Evolutionary conservation across 2,329 filamentous ascomycete genomes (phyloP).

Genomic region (Lachnellula cervina): DNA sequence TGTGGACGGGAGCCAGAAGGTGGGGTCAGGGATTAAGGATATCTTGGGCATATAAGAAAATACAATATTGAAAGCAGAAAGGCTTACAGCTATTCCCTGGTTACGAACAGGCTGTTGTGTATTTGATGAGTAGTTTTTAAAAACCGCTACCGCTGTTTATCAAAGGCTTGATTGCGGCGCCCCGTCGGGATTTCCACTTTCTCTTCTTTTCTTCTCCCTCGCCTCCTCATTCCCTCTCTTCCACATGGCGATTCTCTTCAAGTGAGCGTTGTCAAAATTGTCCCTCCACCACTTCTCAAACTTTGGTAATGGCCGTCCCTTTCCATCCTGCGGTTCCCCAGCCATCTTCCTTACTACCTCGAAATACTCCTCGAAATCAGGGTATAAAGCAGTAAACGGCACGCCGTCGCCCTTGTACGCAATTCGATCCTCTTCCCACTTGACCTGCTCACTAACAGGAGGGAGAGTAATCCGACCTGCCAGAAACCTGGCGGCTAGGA

Average conservation of each 20-base stretch:
- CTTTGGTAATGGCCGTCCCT: conserved; percentile 41
- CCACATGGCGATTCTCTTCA: conserved; percentile 56
- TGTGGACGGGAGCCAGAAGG: too few relatives aligned
- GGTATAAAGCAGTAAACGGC: conserved; percentile 52
- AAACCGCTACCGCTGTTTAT: too few relatives aligned
- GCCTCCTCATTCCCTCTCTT: conserved; percentile 43
- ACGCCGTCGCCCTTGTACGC: conserved; percentile 49
- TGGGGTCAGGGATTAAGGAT: too few relatives aligned
- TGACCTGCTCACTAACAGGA: conserved; percentile 40
- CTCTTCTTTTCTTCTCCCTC: conserved; percentile 14
- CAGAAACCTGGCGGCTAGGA: conserved; percentile 54
- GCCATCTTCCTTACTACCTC: conserved; percentile 48
- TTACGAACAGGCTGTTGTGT: too few relatives aligned
- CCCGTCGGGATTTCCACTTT: not conserved
- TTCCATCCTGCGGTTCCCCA: conserved; percentile 39
- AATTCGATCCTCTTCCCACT: conserved; percentile 55
- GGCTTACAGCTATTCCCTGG: too few relatives aligned
- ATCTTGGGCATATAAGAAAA: too few relatives aligned
- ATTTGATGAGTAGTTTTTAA: too few relatives aligned
- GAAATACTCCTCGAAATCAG: conserved; percentile 62
- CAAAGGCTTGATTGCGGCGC: not conserved
- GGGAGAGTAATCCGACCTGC: conserved; percentile 51
- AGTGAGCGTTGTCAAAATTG: conserved; percentile 49
- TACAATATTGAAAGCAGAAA: too few relatives aligned
- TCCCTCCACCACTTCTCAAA: conserved; percentile 45